Conservation (phyloP, 192 early-diverging fungal species). For the Backusella tuberculispora region DNA sequence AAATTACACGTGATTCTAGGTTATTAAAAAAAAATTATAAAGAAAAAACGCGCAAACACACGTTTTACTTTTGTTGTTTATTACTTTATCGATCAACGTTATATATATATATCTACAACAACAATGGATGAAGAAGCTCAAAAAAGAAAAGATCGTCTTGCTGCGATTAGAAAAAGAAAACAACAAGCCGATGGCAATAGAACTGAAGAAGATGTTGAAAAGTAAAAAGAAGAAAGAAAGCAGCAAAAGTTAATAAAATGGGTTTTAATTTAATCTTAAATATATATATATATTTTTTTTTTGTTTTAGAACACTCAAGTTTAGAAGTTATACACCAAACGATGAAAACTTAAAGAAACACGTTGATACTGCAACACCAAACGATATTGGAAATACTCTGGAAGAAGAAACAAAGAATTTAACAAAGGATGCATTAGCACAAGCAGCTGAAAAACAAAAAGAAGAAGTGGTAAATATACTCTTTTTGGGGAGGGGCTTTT, state of each 20-base stretch:
- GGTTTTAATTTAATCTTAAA: not conserved
- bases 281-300: not conserved
- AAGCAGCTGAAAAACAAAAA: conserved; percentile 57
- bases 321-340: conserved; percentile 61
- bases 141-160: conserved; percentile 70
- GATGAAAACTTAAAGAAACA: conserved; percentile 50
- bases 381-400: conserved; percentile 53
- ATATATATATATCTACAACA: too few relatives aligned
- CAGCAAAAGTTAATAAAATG: conserved; percentile 21
- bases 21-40: too few relatives aligned
- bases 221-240: conserved; percentile 17
- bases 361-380: conserved; percentile 47
- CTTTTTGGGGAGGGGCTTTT: too few relatives aligned
- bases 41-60: too few relatives aligned
- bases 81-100: too few relatives aligned
- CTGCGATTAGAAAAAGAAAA: conserved; percentile 62
- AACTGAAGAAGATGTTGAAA: conserved; percentile 34
- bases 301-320: conserved; percentile 31
- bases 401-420: conserved; percentile 59
- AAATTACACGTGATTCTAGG: too few relatives aligned
- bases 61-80: not conserved
- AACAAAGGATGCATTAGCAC: conserved; percentile 51
- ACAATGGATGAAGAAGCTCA: conserved; percentile 63
- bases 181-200: conserved; percentile 27
- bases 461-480: conserved; percentile 60